Evolutionary conservation across 345 rosid species (phyloP).

Genomic region (Combretum micranthum): DNA sequence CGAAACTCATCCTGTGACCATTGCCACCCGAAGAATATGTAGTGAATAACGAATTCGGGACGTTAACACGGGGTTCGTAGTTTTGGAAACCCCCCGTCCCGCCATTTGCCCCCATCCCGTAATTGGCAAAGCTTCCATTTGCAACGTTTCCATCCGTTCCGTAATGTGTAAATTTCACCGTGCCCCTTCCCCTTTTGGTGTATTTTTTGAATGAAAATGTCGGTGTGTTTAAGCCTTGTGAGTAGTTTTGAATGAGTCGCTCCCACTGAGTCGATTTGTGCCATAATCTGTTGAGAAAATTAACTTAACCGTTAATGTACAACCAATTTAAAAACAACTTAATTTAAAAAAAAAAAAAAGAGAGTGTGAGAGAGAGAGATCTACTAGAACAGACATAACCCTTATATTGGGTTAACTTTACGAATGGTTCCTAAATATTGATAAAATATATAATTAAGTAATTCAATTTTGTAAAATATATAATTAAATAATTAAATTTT

Average conservation of each 20-base stretch:
- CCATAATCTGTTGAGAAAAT: conserved; percentile 23
- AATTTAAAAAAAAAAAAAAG: no score
- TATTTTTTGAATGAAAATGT: conserved; percentile 37
- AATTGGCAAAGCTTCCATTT: conserved; percentile 50
- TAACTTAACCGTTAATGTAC: no score
- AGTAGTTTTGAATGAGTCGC: conserved; percentile 54
- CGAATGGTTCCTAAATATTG: no score
- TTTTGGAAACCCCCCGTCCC: conserved; percentile 46
- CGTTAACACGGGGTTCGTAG: conserved; percentile 40
- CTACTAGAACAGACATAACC: no score
- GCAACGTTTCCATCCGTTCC: conserved; percentile 45
- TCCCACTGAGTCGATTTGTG: conserved; percentile 23
- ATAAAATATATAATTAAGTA: no score
- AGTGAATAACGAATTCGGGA: conserved; percentile 46
- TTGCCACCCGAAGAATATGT: conserved; percentile 32
- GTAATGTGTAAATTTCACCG: conserved; percentile 35
- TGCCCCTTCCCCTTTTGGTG: conserved; percentile 31
- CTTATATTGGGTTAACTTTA: no score
- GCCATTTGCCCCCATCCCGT: conserved; percentile 41
- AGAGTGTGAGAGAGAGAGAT: no score
- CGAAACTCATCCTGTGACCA: conserved; percentile 33
- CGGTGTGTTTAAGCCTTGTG: conserved; percentile 29
- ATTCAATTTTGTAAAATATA: no score
- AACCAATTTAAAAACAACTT: no score
- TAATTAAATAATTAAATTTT: no score